Conservation (phyloP, 768 basidiomycete genomes). For the Russula ochroleuca region DNA sequence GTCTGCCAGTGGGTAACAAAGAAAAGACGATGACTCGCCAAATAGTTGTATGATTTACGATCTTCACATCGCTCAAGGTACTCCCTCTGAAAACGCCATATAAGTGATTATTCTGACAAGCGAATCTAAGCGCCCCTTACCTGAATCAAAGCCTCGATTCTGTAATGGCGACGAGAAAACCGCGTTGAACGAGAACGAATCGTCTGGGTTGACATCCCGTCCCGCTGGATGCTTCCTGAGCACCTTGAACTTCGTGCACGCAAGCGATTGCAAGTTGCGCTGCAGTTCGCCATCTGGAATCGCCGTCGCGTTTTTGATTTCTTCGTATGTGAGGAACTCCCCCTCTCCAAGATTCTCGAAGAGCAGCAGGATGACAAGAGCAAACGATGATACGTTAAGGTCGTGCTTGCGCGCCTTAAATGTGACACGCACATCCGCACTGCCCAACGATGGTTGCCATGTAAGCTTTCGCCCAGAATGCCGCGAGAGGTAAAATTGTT, state of each 20-base stretch:
- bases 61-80: conserved; percentile 89
- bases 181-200: conserved; percentile 86
- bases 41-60: conserved; percentile 83
- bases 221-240: conserved; percentile 87
- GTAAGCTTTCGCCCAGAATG: conserved; percentile 88
- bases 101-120: not conserved
- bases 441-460: conserved; percentile 89
- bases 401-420: conserved; percentile 85
- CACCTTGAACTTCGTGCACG: conserved; percentile 91
- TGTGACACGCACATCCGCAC: conserved; percentile 77
- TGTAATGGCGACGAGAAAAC: conserved; percentile 78
- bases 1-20: not conserved
- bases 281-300: conserved; percentile 77
- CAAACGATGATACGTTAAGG: conserved; percentile 87
- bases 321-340: conserved; percentile 72
- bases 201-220: conserved; percentile 69
- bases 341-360: conserved; percentile 71
- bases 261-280: conserved; percentile 92
- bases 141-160: conserved; percentile 88
- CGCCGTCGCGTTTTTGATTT: conserved; percentile 70
- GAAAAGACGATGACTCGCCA: conserved; percentile 38
- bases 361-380: conserved; percentile 78
- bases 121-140: conserved; percentile 43
- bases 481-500: conserved; percentile 82
- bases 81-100: conserved; percentile 58